phyloP scores from a whole-genome alignment of 768 basidiomycete genomes.

The Serendipita sp. region DNA sequence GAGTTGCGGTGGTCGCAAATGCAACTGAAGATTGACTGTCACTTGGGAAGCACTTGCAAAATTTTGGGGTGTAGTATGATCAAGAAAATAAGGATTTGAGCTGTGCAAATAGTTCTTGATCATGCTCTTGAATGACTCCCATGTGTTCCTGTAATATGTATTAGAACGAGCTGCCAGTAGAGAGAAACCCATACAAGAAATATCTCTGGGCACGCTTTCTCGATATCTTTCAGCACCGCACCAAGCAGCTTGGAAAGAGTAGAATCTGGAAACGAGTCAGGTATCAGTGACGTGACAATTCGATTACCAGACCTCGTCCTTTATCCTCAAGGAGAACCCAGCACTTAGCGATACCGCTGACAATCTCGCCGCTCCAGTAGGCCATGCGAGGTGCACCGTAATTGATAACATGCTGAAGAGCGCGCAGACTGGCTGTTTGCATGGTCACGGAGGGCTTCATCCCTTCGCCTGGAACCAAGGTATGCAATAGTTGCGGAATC shows the following conservation, averaged over 20 bases:
- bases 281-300: no score
- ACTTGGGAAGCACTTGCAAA: no score
- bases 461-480: background rate
- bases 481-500: background rate
- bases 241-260: background rate
- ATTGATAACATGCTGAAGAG: background rate
- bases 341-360: background rate
- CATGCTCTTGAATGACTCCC: no score
- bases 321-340: background rate
- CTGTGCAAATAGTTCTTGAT: no score
- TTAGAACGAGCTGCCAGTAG: no score
- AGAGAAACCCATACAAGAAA: background rate
- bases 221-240: background rate
- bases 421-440: background rate
- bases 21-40: no score
- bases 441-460: background rate
- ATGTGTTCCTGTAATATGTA: no score
- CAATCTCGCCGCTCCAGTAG: conserved; percentile 2
- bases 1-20: no score
- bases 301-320: background rate
- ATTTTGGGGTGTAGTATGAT: no score
- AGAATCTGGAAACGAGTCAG: background rate
- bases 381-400: background rate
- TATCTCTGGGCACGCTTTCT: background rate
- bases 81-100: no score